Evolutionary conservation across 2,329 filamentous ascomycete genomes (phyloP).

Genomic region (Passalora sequoiae): DNA sequence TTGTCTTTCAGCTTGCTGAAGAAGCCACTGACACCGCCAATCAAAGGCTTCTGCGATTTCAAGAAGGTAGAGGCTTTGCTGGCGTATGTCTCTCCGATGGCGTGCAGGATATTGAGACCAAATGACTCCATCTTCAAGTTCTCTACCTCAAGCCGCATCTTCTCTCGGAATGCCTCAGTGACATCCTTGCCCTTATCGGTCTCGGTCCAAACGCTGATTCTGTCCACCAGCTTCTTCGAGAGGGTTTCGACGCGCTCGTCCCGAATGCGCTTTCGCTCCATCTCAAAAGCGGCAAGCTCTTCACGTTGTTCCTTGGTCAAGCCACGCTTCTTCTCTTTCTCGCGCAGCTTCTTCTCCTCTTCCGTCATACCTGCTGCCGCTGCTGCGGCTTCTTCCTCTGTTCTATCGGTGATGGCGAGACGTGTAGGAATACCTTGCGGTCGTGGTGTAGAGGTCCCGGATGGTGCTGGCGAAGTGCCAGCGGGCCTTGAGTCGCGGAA

Average conservation of each 20-base stretch:
- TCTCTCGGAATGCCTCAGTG: constrained; percentile 84
- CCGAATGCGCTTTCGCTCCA: constrained; percentile 74
- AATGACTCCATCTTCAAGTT: constrained; percentile 99
- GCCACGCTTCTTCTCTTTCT: constrained; percentile 84
- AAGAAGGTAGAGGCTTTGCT: constrained; percentile 82
- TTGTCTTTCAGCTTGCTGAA: constrained; percentile 93
- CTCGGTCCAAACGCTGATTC: constrained; percentile 92
- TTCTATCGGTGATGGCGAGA: constrained; percentile 81
- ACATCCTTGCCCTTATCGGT: constrained; percentile 85
- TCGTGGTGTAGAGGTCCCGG: constrained; percentile 46
- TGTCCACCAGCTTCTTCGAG: constrained; percentile 77
- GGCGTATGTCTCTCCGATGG: constrained; percentile 86
- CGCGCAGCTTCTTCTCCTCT: constrained; percentile 69
- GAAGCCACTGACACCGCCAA: constrained; percentile 79
- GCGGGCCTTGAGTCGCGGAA: constrained; percentile 22
- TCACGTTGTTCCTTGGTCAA: constrained; percentile 90
- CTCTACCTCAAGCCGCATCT: constrained; percentile 90
- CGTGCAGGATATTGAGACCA: constrained; percentile 90
- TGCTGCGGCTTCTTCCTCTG: constrained; percentile 68
- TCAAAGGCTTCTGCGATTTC: constrained; percentile 90
- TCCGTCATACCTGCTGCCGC: constrained; percentile 61
- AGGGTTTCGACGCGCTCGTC: constrained; percentile 86
- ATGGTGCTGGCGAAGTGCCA: constrained; percentile 12
- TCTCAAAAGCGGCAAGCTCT: constrained; percentile 80
- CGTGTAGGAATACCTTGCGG: constrained; percentile 64